Evolutionary conservation across 148 eudicot genomes (phyloP), one percentile per base, ranked within the genome.

Genomic region (Silene uniflora): DNA sequence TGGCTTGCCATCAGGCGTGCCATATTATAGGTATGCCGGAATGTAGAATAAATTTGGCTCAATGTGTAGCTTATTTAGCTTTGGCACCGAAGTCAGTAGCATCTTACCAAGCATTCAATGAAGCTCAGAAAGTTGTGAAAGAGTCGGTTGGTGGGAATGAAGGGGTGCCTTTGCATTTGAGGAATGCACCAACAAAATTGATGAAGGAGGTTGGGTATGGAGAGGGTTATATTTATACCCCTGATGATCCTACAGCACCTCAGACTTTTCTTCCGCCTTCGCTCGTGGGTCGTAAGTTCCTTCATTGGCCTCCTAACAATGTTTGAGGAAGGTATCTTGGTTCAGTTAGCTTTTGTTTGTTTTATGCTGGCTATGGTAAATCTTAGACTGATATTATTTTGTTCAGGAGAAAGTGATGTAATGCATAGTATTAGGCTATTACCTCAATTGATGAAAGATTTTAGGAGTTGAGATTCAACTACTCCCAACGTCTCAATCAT

Each of bases 1-100:
- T 93, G 42, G 87, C 91, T 0, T 93, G 98, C 67, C 85, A 91
- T 65, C 97, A 93, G 72, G 91, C 95, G 13, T 91, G 97, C 72
- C 98, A 87, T 78, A 84, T 89, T 71, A 27, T 88, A 9, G 98
- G 98, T 29, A 87, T 93, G 98, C 98, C 98, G 0, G 98, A 93
- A 85, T 91, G 97, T 82, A 80, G 85, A 81, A 82, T 90, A 70
- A 86, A 80, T 46, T 86, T 93, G 18, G 88, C 93, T 0, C 97
- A 91, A 44, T 93, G 98, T 81, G 97, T 87, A 23, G 87, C 91
- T 32, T 91, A 91, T 79, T 77, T 93, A 76, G 90, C 97, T 18
- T 59, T 90, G 84, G 95, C 93, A 46, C 97, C 95, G 5, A 93
- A 93, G 65, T 93, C 98, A 0, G 81, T 86, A 13, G 83, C 95